Evolutionary conservation across 2,329 filamentous ascomycete genomes (phyloP).

Genomic region (Aureobasidium sp.): DNA sequence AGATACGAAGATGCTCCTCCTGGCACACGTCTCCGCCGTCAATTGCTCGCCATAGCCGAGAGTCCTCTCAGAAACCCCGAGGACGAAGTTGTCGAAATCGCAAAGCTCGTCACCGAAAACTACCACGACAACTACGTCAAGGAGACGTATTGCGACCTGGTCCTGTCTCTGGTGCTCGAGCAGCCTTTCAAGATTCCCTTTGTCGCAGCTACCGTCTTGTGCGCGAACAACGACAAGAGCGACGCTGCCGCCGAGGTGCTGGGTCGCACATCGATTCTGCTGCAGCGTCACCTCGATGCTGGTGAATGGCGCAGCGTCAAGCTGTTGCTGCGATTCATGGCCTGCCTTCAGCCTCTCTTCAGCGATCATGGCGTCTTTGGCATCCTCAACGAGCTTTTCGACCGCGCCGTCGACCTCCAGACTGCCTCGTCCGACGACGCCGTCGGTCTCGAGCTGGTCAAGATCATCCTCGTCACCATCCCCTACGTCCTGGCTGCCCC

Average conservation of each 20-base stretch:
- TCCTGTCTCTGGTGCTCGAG: conserved; percentile 71
- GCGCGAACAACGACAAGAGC: conserved; percentile 67
- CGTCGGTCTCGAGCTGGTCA: conserved; percentile 75
- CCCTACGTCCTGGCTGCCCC: conserved; percentile 71
- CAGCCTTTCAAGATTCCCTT: conserved; percentile 98
- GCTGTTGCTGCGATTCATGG: conserved; percentile 78
- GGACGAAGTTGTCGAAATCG: conserved; percentile 67
- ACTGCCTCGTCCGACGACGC: conserved; percentile 87
- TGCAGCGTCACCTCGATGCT: conserved; percentile 57
- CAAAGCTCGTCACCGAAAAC: conserved; percentile 69
- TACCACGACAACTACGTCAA: conserved; percentile 76
- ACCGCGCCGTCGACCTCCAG: conserved; percentile 82
- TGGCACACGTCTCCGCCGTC: conserved; percentile 63
- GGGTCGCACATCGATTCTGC: conserved; percentile 47
- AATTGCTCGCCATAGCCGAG: conserved; percentile 73
- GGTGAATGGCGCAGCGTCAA: conserved; percentile 90
- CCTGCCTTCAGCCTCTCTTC: conserved; percentile 71
- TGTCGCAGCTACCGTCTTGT: conserved; percentile 71
- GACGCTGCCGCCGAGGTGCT: conserved; percentile 67
- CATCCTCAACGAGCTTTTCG: conserved; percentile 82
- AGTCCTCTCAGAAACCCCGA: conserved; percentile 64
- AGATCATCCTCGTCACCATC: conserved; percentile 90
- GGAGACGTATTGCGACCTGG: conserved; percentile 61
- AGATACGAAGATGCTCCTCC: conserved; percentile 59
- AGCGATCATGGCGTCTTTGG: conserved; percentile 80